Base-by-base conservation (phyloP, 2,329 filamentous ascomycete species). In the Fusarium paranaense region DNA sequence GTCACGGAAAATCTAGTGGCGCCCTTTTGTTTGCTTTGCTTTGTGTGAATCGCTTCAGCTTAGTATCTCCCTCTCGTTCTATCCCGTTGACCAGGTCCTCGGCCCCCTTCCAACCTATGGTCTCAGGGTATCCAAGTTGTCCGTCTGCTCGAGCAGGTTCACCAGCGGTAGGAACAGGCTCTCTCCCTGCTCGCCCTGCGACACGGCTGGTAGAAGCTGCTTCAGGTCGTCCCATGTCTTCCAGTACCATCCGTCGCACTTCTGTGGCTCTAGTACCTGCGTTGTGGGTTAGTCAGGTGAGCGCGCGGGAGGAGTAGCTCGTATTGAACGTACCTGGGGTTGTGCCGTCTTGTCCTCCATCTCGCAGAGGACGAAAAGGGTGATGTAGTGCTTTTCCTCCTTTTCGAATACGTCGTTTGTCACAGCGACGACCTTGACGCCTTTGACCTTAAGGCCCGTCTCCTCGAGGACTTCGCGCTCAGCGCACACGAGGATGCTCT, bases 381-480 rank as follows among this genome's bases (percentile, higher is more conserved):
- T 95, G 60, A 95, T 86, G 78, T 95, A 96, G 79, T 96, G 93
- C 81, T 91, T 94, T 0, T 82, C 82, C n/a, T 88, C 86, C 0
- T 79, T 78, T 2, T 81, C 77, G 79, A 95, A 93, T 1, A 93
- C 79, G 75, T 92, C 90, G 78, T 95, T 94, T 6, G 92, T 94
- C 0, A 90, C 87, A 0, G 87, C 89, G 1, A 92, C 73, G 42
- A 92, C 86, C 54, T 84, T 85, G 38, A 89, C 58, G 8, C 87
- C 85, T 2, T 80, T 83, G 2, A 95, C 85, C 0, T 81, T 76
- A 0, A 95, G 85, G 0, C 88, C 92, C 0, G 93, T 94, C 78
- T 96, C 94, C 79, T 96, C 94, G 0, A 89, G 78, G 0, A 89
- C 85, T 81, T 96, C 94, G 5, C 94, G 88, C 56, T 83, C 86